phyloP scores from a whole-genome alignment of 75 land plant species.

The Selaginella tamariscina region DNA sequence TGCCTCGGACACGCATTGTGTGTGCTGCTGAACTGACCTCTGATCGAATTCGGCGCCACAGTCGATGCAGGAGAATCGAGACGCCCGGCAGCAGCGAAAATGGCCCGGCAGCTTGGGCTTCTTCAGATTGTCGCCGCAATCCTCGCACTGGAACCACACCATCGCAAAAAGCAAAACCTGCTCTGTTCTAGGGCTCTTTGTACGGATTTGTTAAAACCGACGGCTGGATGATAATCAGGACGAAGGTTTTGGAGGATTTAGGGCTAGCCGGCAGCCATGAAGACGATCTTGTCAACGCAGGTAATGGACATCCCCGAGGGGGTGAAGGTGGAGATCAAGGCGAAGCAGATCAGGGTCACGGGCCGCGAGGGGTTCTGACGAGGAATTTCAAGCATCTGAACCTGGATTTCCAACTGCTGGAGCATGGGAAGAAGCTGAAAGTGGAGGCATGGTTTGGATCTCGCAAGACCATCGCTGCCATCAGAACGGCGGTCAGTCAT shows the following conservation, averaged over 20 bases:
- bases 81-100: conserved; percentile 38
- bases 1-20: conserved; percentile 77
- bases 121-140: conserved; percentile 87
- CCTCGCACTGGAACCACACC: conserved; percentile 99
- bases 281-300: conserved; percentile 52
- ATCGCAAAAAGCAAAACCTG: conserved; percentile 21
- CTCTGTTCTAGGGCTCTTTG: too few species aligned
- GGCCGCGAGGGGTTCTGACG: conserved; percentile 52
- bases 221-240: too few species aligned
- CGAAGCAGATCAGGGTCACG: conserved; percentile 51
- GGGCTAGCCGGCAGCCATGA: too few species aligned
- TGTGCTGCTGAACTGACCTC: conserved; percentile 71
- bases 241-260: too few species aligned
- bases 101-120: conserved; percentile 79
- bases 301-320: conserved; percentile 67
- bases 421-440: conserved; percentile 46
- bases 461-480: conserved; percentile 67
- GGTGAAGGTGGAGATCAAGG: conserved; percentile 49
- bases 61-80: conserved; percentile 84
- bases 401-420: conserved; percentile 27
- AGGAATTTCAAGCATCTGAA: conserved; percentile 33
- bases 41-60: conserved; percentile 66
- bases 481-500: conserved; percentile 70
- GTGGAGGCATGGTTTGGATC: conserved; percentile 87
- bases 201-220: too few species aligned